These are phyloP conservation scores for Shiraia bambusicola DNA, from an alignment of 2,329 filamentous ascomycete genomes.

Conservation along the genomic window DNA sequence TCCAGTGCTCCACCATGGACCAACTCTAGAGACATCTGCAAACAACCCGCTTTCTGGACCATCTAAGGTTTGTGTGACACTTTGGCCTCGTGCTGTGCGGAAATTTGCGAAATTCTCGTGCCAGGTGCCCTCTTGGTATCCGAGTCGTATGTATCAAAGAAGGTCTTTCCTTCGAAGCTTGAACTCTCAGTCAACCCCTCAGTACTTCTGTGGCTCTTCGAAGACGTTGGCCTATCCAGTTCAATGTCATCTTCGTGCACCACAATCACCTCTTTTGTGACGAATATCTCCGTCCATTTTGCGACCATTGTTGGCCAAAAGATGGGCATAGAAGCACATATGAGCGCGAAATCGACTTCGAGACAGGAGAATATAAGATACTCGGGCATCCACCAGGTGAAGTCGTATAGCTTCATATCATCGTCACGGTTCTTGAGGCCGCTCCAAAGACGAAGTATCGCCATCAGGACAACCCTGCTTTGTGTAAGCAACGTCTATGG, in stretches of 20 bases:
- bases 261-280: constrained; percentile 38
- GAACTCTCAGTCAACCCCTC: constrained; percentile 19
- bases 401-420: constrained; percentile 23
- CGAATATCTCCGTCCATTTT: constrained; percentile 36
- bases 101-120: background rate
- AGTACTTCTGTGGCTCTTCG: constrained; percentile 26
- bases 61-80: too few species aligned
- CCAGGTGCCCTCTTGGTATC: background rate
- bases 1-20: too few species aligned
- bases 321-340: constrained; percentile 41
- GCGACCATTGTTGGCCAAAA: constrained; percentile 39
- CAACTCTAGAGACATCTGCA: too few species aligned
- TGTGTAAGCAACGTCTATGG: constrained; percentile 4
- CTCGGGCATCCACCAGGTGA: constrained; percentile 35
- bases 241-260: constrained; percentile 27
- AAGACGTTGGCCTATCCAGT: constrained; percentile 16
- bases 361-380: constrained; percentile 34
- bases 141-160: background rate
- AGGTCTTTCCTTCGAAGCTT: constrained; percentile 6
- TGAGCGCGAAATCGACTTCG: constrained; percentile 41
- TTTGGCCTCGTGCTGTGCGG: too few species aligned
- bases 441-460: constrained; percentile 33
- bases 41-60: too few species aligned
- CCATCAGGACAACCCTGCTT: constrained; percentile 31
- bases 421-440: constrained; percentile 19